Percentiles rank a stretch among this genome's conserved stretches.
Conservation (phyloP, 352 stramenopile genomes). For the Pythium aquatile region DNA sequence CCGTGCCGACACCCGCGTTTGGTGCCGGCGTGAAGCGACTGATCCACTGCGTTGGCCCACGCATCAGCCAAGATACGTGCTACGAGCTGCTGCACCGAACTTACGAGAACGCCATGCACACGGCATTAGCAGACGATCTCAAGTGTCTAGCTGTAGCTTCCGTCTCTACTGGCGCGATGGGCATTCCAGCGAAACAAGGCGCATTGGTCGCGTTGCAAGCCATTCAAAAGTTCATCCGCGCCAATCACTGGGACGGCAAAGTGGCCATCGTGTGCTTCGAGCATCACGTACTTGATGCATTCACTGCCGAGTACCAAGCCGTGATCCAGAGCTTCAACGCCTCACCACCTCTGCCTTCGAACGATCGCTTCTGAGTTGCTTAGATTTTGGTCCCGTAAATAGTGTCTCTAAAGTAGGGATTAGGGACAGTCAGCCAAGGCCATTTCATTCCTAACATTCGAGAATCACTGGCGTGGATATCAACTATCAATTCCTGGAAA, state of each 20-base stretch:
- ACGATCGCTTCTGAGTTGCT: background rate
- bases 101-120: conserved; percentile 33
- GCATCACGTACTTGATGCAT: conserved; percentile 37
- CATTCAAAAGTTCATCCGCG: conserved; percentile 51
- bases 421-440: background rate
- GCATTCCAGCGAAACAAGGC: conserved; percentile 33
- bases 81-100: conserved; percentile 24
- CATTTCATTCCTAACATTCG: conserved; percentile 8
- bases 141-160: conserved; percentile 30
- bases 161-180: conserved; percentile 34
- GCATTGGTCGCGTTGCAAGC: conserved; percentile 45
- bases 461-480: background rate
- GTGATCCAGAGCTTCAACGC: conserved; percentile 40
- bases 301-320: conserved; percentile 21
- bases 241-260: conserved; percentile 41
- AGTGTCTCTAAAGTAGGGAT: background rate
- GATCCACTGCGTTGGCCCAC: conserved; percentile 59
- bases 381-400: background rate
- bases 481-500: conserved; percentile 14
- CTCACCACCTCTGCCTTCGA: conserved; percentile 20
- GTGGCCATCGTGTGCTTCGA: conserved; percentile 59
- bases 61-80: conserved; percentile 28
- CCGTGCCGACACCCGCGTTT: conserved; percentile 47
- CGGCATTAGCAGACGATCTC: conserved; percentile 24
- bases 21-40: conserved; percentile 49